Evolutionary conservation across 345 rosid species (phyloP), one percentile per base, ranked within the genome.

Genomic region (Melastoma malabathricum): DNA sequence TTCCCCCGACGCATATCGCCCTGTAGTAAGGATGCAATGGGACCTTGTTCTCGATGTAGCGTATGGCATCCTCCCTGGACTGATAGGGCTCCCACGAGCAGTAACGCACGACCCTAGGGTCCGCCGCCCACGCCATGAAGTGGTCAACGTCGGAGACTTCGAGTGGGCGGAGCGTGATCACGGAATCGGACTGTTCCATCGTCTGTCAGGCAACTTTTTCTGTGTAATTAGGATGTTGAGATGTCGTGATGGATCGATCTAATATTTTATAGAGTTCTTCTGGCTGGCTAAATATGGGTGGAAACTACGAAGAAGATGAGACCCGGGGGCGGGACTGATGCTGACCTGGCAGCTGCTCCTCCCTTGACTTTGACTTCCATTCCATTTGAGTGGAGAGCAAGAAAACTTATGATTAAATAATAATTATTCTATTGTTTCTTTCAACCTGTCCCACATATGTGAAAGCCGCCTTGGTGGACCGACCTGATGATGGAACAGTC

Each of bases 41-140:
- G 22, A 68, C 64, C 0, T 10, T 15, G 58, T 59, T 29, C 18
- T 56, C 57, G 18, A 89, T 69, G 61, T 45, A 72, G 14, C 58
- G 58, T n/a, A 78, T 39, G 19, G 57, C 83, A 0, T 49, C 79
- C 31, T 82, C 84, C 54, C 51, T 72, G 71, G 64, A 60, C 1
- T 56, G 63, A 70, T 58, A 73, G 38, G 92, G 75, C 46, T 80
- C 81, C 70, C 75, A 78, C 1, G 70, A 20, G 75, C 92, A 75
- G 49, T 67, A 80, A 15, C 65, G 75, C 15, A 75, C 15, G 20
- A 83, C 83, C 10, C 64, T 63, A 15, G 57, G 57, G 61, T 83
- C 93, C 13, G 59, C 47, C 1, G 70, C 81, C 96, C 93, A 86
- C 2, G 57, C 80, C 89, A 81, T 78, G 78, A 81, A 75, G 43